A percentile compares a stretch with the other conserved stretches of the same genome.
These are phyloP conservation scores for Pythium sp. DNA, from an alignment of 352 stramenopile species.

Conservation along the genomic window DNA sequence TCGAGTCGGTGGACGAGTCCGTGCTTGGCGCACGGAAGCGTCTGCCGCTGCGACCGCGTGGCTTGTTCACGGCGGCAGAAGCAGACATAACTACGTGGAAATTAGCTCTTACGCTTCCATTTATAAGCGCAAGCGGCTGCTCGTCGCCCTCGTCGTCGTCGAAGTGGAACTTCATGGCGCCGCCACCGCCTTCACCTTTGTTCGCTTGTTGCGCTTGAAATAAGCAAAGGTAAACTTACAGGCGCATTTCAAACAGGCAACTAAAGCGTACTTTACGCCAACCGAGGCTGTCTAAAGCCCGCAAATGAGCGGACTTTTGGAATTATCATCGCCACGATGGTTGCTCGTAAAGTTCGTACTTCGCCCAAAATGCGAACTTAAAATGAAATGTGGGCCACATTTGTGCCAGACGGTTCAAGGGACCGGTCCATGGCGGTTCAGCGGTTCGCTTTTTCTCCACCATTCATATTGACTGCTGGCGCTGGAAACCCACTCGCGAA, in stretches of 20 bases:
- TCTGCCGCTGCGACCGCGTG: not conserved
- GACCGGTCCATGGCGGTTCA: slow-evolving; percentile 14
- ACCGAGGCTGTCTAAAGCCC: no score
- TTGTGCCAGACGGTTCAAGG: slow-evolving; percentile 7
- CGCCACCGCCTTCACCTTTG: not conserved
- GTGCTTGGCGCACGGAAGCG: slow-evolving; percentile 53
- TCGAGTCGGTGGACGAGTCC: slow-evolving; percentile 43
- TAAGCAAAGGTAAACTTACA: not conserved
- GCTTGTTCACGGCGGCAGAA: not conserved
- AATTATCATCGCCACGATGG: no score
- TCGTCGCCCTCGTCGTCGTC: slow-evolving; percentile 28
- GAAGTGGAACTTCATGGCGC: slow-evolving; percentile 54
- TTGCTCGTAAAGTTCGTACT: slow-evolving; percentile 20
- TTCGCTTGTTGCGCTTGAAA: slow-evolving; percentile 3
- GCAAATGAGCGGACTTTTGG: not conserved
- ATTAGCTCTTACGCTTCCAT: not conserved
- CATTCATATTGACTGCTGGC: slow-evolving; percentile 42
- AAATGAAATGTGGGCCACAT: slow-evolving; percentile 28
- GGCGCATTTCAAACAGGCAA: no score
- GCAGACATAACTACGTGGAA: not conserved
- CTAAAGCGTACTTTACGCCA: no score
- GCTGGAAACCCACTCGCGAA: slow-evolving; percentile 13
- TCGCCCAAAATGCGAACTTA: slow-evolving; percentile 17
- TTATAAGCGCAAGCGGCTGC: not conserved
- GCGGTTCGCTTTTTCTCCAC: slow-evolving; percentile 33